A percentile compares a stretch with the other conserved stretches of the same genome.
These are phyloP conservation scores for Ophiocordyceps unilateralis DNA, from an alignment of 2,329 filamentous ascomycete species.

Conservation along the genomic window DNA sequence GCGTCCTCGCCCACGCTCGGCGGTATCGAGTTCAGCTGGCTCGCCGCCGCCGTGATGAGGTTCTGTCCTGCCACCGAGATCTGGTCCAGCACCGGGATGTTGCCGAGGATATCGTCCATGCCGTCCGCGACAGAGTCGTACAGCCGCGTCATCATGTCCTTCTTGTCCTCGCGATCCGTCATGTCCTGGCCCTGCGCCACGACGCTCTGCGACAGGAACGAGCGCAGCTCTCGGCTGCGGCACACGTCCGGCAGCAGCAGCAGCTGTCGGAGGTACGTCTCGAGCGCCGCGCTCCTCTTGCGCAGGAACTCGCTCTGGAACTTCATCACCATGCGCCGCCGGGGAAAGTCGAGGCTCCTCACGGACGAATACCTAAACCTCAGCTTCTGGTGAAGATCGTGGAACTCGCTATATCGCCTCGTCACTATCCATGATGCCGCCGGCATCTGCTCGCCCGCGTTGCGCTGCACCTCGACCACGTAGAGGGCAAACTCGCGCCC, in stretches of 20 bases:
- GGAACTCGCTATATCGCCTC: constrained; percentile 92
- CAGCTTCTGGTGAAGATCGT: constrained; percentile 81
- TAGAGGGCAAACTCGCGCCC: constrained; percentile 90
- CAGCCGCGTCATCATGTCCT: constrained; percentile 80
- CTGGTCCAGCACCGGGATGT: constrained; percentile 88
- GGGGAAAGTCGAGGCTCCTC: constrained; percentile 76
- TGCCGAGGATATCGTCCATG: constrained; percentile 94
- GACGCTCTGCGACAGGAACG: constrained; percentile 81
- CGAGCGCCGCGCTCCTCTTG: constrained; percentile 67
- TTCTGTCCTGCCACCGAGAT: constrained; percentile 86
- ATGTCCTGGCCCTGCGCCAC: constrained; percentile 44
- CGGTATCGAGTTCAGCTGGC: constrained; percentile 39
- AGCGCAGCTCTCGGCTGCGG: constrained; percentile 75
- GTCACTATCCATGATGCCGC: constrained; percentile 89
- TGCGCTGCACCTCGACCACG: constrained; percentile 76
- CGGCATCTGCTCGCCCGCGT: constrained; percentile 88
- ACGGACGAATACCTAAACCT: constrained; percentile 75
- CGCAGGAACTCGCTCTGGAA: constrained; percentile 90
- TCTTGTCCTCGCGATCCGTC: constrained; percentile 46
- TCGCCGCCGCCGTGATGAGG: constrained; percentile 60
- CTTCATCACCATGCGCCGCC: constrained; percentile 87
- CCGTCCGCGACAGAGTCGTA: constrained; percentile 96
- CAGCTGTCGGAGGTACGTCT: constrained; percentile 69
- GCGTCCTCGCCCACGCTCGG: constrained; percentile 33
- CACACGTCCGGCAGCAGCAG: constrained; percentile 84